Evolutionary conservation across 208 protist species (phyloP).

Genomic region (Acanthamoeba sp.): DNA sequence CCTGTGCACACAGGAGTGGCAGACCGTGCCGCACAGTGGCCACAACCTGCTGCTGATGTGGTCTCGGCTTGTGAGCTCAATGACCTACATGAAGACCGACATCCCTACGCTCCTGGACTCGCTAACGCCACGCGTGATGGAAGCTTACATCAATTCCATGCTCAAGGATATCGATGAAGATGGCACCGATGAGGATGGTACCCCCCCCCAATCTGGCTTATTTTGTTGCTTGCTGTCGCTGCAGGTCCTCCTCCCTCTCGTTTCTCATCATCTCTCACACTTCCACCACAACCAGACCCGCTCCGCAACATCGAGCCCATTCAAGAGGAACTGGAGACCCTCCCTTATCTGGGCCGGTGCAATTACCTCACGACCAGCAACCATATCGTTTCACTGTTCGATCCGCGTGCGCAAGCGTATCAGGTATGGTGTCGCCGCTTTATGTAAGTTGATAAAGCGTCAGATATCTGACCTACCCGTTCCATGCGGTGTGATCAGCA

Average conservation of each 20-base stretch:
- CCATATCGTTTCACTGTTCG: constrained; percentile 78
- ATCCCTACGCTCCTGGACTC: constrained; percentile 77
- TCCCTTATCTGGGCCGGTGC: constrained; percentile 82
- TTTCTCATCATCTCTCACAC: neutral
- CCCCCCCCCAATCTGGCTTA: too few species aligned
- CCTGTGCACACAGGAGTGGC: constrained; percentile 16
- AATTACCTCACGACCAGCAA: constrained; percentile 62
- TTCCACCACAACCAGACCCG: constrained; percentile 66
- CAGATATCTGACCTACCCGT: too few species aligned
- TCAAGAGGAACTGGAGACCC: constrained; percentile 80
- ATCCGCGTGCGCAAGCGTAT: constrained; percentile 75
- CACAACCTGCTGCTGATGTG: constrained; percentile 88
- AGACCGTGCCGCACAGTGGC: constrained; percentile 76
- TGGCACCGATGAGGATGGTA: constrained; percentile 36
- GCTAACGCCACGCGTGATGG: constrained; percentile 80
- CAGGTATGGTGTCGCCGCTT: constrained; percentile 51
- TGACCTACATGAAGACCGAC: constrained; percentile 84
- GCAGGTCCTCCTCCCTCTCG: neutral
- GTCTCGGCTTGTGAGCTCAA: constrained; percentile 85
- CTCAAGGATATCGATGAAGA: constrained; percentile 68
- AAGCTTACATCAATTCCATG: constrained; percentile 81
- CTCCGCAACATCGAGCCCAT: constrained; percentile 81
- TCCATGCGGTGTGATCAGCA: neutral
- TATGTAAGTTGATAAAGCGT: too few species aligned
- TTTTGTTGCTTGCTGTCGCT: neutral